Percentiles rank a stretch among this genome's conserved stretches.
phyloP scores from a whole-genome alignment of 352 stramenopile genomes.

The Phytophthora tentaculata region DNA sequence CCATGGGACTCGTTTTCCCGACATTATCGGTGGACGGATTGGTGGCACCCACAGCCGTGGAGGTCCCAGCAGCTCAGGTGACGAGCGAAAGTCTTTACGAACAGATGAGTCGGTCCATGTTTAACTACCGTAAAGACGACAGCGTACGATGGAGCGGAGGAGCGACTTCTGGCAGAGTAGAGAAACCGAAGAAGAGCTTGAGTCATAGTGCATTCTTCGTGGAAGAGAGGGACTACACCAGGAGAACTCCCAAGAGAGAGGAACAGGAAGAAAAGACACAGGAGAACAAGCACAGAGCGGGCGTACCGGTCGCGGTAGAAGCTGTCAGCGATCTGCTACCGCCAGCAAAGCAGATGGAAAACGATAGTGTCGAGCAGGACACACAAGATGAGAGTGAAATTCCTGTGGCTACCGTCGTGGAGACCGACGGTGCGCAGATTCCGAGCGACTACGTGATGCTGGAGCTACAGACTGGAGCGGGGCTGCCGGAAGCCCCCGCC shows the following conservation, averaged over 20 bases:
- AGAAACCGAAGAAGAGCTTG: conserved; percentile 36
- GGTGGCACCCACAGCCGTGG: conserved; percentile 46
- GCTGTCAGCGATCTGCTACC: conserved; percentile 17
- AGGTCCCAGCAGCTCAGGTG: conserved; percentile 35
- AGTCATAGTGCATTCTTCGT: conserved; percentile 56
- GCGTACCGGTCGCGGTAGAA: conserved; percentile 27
- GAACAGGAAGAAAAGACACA: conserved; percentile 6
- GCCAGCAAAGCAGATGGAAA: conserved; percentile 44
- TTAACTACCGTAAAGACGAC: conserved; percentile 54
- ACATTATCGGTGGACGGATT: conserved; percentile 62
- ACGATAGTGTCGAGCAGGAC: conserved; percentile 8
- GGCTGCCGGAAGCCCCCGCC: conserved; percentile 44
- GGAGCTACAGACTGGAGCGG: conserved; percentile 72
- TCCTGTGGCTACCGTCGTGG: conserved; percentile 65
- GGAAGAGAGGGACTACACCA: conserved; percentile 61
- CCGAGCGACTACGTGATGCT: conserved; percentile 86
- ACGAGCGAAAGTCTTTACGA: conserved; percentile 41
- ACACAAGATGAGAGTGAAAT: conserved; percentile 43
- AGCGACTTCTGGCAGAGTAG: conserved; percentile 9
- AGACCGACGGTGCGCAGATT: conserved; percentile 38
- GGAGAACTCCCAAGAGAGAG: conserved; percentile 18
- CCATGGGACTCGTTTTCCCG: conserved; percentile 75
- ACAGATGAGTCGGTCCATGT: conserved; percentile 69
- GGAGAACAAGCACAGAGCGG: conserved; percentile 12
- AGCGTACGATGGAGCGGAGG: conserved; percentile 29